phyloP scores from a whole-genome alignment of 2,329 filamentous ascomycete species.

The Periconia macrospinosa region DNA sequence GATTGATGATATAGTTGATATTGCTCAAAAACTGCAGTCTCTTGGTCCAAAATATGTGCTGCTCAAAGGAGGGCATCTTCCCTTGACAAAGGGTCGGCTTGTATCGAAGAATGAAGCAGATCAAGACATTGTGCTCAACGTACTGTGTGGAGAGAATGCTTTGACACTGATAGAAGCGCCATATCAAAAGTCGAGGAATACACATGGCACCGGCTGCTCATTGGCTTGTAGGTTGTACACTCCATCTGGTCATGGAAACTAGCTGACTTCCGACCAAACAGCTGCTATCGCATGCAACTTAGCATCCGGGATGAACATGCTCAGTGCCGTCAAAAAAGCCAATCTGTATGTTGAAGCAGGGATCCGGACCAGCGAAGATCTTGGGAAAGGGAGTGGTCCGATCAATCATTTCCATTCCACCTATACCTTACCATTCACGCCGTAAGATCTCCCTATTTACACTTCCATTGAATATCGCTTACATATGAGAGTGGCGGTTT shows the following conservation, averaged over 20 bases:
- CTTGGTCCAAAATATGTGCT: conserved; percentile 80
- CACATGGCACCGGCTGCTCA: conserved; percentile 93
- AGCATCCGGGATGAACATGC: conserved; percentile 59
- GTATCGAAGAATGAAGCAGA: conserved; percentile 63
- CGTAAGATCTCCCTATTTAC: conserved; percentile 46
- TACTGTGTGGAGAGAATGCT: conserved; percentile 68
- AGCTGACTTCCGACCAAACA: conserved; percentile 26
- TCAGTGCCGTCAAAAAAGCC: conserved; percentile 65
- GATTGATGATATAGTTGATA: conserved; percentile 66
- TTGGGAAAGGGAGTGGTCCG: conserved; percentile 70
- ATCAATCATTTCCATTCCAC: conserved; percentile 79
- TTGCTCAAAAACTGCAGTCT: conserved; percentile 67
- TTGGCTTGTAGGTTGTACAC: conserved; percentile 69
- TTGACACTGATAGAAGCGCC: conserved; percentile 67
- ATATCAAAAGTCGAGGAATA: conserved; percentile 75
- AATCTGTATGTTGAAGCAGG: conserved; percentile 72
- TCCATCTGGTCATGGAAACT: not conserved
- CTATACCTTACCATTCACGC: conserved; percentile 68
- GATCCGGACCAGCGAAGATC: conserved; percentile 64
- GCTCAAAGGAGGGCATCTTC: conserved; percentile 89
- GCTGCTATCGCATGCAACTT: conserved; percentile 77
- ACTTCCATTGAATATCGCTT: conserved; percentile 2
- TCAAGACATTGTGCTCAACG: conserved; percentile 70
- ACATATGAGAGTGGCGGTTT: conserved; percentile 63
- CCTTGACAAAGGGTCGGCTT: conserved; percentile 66